Conservation (phyloP, 306 rosid genomes). For the Ziziphus jujuba region DNA sequence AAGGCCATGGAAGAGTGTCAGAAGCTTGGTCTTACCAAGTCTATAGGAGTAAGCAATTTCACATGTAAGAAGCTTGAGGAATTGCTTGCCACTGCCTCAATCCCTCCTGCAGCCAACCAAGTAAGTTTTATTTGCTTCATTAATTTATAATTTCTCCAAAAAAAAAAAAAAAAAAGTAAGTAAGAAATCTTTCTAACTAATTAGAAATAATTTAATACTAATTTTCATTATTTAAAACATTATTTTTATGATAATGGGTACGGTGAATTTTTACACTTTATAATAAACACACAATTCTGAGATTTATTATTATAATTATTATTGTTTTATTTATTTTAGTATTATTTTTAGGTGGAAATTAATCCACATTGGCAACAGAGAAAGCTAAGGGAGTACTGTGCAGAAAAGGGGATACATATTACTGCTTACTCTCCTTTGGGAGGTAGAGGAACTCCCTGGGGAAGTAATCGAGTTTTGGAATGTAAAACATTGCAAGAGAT, state of each 20-base stretch:
- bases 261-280: not conserved
- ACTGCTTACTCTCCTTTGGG: constrained; percentile 58
- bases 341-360: constrained; percentile 46
- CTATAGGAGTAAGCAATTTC: constrained; percentile 85
- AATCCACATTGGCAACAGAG: constrained; percentile 51
- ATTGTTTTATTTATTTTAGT: not conserved
- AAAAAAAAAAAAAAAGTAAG: too few relatives aligned
- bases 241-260: too few relatives aligned
- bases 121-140: constrained; percentile 21
- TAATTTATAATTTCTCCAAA: not conserved
- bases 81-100: constrained; percentile 56
- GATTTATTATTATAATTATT: too few relatives aligned
- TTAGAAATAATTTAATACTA: not conserved
- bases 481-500: constrained; percentile 31
- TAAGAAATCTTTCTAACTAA: not conserved
- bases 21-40: constrained; percentile 75
- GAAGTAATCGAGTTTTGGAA: constrained; percentile 30
- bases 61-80: constrained; percentile 59
- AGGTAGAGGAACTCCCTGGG: constrained; percentile 30
- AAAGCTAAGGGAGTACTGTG: constrained; percentile 39
- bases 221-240: too few relatives aligned
- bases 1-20: constrained; percentile 69
- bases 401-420: constrained; percentile 40
- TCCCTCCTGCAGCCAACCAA: constrained; percentile 72
- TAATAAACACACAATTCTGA: too few relatives aligned